Evolutionary conservation across 73 alveolate species (phyloP).

Genomic region (Durusdinium trenchii): DNA sequence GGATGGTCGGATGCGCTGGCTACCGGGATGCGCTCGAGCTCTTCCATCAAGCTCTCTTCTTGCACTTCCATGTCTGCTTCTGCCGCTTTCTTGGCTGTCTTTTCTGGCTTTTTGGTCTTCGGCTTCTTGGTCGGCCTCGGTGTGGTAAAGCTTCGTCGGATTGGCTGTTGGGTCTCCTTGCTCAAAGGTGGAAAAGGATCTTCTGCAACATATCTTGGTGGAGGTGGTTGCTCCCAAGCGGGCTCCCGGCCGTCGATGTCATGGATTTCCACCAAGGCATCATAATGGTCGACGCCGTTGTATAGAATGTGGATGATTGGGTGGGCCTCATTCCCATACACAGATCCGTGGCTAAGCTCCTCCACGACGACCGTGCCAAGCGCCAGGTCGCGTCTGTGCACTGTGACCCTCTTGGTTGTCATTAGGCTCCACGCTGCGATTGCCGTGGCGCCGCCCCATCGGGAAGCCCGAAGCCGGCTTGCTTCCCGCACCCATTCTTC

Average conservation of each 20-base stretch:
- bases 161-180: neutral
- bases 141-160: neutral
- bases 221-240: neutral
- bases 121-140: neutral
- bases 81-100: neutral
- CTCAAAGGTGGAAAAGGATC: neutral
- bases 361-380: neutral
- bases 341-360: neutral
- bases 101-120: neutral
- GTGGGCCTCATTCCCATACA: neutral
- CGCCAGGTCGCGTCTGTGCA: neutral
- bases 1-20: neutral
- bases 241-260: neutral
- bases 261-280: neutral
- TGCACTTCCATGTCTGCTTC: neutral
- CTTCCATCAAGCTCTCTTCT: neutral
- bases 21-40: neutral
- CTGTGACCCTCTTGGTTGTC: neutral
- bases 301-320: neutral
- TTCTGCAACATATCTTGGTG: neutral
- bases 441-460: constrained; percentile 1
- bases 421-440: neutral
- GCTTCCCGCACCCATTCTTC: constrained; percentile 36
- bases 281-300: constrained; percentile 51
- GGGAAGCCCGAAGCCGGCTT: neutral